phyloP scores from a whole-genome alignment of 2,329 filamentous ascomycete species.

The Nemania sp. region DNA sequence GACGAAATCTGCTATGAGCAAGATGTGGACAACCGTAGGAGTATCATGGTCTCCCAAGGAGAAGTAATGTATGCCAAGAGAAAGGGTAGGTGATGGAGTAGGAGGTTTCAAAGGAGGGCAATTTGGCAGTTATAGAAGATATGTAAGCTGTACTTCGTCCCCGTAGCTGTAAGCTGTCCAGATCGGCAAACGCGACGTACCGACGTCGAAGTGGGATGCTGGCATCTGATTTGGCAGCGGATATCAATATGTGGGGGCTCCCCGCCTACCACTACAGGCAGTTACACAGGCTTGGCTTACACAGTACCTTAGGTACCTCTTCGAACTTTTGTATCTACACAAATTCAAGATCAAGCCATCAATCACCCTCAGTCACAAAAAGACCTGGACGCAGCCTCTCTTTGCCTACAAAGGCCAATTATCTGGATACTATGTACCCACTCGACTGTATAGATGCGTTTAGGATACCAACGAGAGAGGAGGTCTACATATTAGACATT shows the following conservation, averaged over 20 bases:
- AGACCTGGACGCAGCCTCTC: background rate
- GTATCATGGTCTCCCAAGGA: slow-evolving; percentile 39
- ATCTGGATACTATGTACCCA: slow-evolving; percentile 46
- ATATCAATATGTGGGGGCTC: slow-evolving; percentile 5
- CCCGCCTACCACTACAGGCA: background rate
- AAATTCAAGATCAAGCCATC: too few species aligned
- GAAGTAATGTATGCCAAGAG: slow-evolving; percentile 15
- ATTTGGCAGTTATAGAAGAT: background rate
- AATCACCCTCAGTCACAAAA: too few species aligned
- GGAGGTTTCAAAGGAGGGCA: background rate
- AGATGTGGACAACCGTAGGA: slow-evolving; percentile 33
- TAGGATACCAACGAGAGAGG: slow-evolving; percentile 44
- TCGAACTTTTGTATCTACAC: too few species aligned
- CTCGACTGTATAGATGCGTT: slow-evolving; percentile 47
- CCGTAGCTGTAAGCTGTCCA: slow-evolving; percentile 34
- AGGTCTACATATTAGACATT: slow-evolving; percentile 64
- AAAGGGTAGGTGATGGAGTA: slow-evolving; percentile 9
- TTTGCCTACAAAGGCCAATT: background rate
- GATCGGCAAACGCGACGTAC: slow-evolving; percentile 34
- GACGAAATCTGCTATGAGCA: slow-evolving; percentile 39
- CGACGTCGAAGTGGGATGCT: slow-evolving; percentile 26
- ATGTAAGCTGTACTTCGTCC: background rate
- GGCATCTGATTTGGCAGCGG: background rate
- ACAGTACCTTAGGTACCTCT: too few species aligned
- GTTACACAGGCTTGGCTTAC: background rate